Base-by-base conservation (phyloP, 2,329 filamentous ascomycete genomes). In the Orbilia oligospora region DNA sequence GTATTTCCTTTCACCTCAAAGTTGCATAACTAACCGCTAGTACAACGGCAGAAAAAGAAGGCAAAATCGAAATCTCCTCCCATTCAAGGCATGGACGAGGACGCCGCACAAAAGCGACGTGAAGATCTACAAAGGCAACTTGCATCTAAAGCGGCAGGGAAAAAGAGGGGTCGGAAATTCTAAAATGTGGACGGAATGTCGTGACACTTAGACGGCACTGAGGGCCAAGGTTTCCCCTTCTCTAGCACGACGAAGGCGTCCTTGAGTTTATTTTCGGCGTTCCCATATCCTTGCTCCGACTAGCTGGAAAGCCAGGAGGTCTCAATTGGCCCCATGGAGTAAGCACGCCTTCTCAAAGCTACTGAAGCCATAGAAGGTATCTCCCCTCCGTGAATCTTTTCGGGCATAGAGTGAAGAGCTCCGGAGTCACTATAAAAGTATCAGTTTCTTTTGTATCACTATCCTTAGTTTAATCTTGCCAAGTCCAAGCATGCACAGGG, bases 81-180 rank as follows among this genome's bases (percentile, higher is more conserved):
- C n/a, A 67, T 68, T 20, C 76, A 82, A 46, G 77, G 80, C 30
- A 78, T 80, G 73, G 81, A 81, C 49, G 81, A 82, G 48, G 81
- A 81, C 22, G 81, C 80, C 22, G 81, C 81, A 27, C 81, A 82
- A 72, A 80, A 77, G 27, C 81, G 81, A 55, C 70, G 81, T 44
- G 79, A 79, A 18, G 76, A 82, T 51, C 55, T 82, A 20, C 76
- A 81, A 72, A 81, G 80, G 67, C 81, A 82, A 44, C 46, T 82
- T 22, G 81, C 82, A 46, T 79, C 81, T 9, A 82, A 82, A 73
- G 71, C 81, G 22, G 81, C 81, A 49, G 72, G 73, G 5, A 80
- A 80, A n/a, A 80, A 75, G 53, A 81, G 80, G 67, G 82, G 80
- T 56, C 69, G 81, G 33, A 82, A 80, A 44, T 82, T 82, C 63